A percentile compares a stretch with the other conserved stretches of the same genome.
phyloP scores from a whole-genome alignment of 352 stramenopile genomes.

The Pythium vanterpoolii region DNA sequence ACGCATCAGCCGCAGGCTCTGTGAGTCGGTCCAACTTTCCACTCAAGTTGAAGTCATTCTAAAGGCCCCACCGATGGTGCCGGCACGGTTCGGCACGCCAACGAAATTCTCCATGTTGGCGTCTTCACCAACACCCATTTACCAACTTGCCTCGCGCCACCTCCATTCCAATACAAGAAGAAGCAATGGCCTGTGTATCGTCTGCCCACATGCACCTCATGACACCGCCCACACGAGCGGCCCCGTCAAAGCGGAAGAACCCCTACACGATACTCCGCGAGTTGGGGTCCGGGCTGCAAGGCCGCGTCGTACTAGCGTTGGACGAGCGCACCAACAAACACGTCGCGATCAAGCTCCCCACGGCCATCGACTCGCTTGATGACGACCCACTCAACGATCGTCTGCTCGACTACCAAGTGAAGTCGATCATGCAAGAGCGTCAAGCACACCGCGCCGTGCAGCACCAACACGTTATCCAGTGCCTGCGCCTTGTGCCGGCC shows the following conservation, averaged over 20 bases:
- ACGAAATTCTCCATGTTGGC: background rate
- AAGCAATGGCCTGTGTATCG: conserved; percentile 14
- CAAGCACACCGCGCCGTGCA: conserved; percentile 47
- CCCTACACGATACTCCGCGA: conserved; percentile 51
- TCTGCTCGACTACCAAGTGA: conserved; percentile 57
- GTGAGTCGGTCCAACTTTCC: too few relatives aligned
- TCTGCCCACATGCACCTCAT: background rate
- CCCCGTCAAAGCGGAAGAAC: conserved; percentile 18
- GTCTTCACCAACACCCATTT: background rate
- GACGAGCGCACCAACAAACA: conserved; percentile 40
- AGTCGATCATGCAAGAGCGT: conserved; percentile 61
- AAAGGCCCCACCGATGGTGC: background rate
- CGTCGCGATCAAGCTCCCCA: conserved; percentile 78
- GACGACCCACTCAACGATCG: conserved; percentile 29
- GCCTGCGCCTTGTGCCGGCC: conserved; percentile 37
- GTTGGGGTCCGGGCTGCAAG: conserved; percentile 60
- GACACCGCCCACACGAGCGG: background rate
- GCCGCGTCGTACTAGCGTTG: conserved; percentile 54
- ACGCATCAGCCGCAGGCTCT: too few relatives aligned
- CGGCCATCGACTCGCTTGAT: conserved; percentile 27
- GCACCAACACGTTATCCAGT: conserved; percentile 59
- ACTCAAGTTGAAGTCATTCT: background rate
- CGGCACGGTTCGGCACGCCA: background rate
- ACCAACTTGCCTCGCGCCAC: background rate
- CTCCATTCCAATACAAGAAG: background rate